Conservation (phyloP, 768 basidiomycete species). For the Naganishia vaughanmartiniae region DNA sequence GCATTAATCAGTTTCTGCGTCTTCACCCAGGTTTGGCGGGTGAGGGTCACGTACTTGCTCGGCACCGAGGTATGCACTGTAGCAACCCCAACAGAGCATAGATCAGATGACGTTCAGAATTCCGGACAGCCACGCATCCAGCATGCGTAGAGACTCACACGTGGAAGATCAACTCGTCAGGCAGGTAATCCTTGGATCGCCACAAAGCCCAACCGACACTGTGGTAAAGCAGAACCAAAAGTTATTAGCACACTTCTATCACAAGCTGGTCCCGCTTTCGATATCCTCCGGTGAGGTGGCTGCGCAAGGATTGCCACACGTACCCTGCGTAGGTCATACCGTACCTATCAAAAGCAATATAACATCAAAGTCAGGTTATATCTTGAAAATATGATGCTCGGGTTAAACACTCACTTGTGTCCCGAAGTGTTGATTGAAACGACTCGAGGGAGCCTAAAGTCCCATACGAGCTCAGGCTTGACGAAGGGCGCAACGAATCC, state of each 20-base stretch:
- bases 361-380: not conserved
- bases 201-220: constrained; percentile 51
- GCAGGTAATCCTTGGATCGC: constrained; percentile 45
- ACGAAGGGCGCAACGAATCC: constrained; percentile 59
- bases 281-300: not conserved
- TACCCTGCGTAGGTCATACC: constrained; percentile 42
- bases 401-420: constrained; percentile 43
- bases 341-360: constrained; percentile 23
- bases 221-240: not conserved
- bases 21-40: too few relatives aligned
- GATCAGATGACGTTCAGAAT: not conserved
- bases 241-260: not conserved
- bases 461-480: constrained; percentile 45
- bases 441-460: constrained; percentile 50
- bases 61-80: constrained; percentile 36
- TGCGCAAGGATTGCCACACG: constrained; percentile 40
- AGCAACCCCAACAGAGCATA: not conserved
- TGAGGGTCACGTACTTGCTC: constrained; percentile 28
- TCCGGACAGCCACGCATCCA: not conserved
- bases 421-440: constrained; percentile 51
- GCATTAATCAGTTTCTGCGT: too few relatives aligned
- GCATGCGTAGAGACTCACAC: constrained; percentile 34
- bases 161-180: constrained; percentile 50
- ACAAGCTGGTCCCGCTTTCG: not conserved
- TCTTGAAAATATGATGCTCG: too few relatives aligned